Evolutionary conservation across 805 yeast genomes (phyloP).

Genomic region (Candida broadrunensis): DNA sequence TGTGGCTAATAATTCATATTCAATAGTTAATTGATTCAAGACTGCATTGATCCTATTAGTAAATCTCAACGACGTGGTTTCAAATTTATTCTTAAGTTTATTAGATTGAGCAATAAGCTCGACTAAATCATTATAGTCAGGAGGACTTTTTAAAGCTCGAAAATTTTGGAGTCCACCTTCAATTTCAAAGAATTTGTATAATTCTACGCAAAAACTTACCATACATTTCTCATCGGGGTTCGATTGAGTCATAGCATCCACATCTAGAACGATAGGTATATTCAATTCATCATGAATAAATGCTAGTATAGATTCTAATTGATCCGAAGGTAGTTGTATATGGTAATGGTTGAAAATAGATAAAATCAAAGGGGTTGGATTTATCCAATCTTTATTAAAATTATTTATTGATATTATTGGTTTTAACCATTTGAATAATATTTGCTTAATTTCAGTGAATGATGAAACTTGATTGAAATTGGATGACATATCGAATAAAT

Average conservation of each 20-base stretch:
- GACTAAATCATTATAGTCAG: conserved; percentile 5
- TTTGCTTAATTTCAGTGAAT: conserved; percentile 26
- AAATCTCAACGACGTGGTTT: conserved; percentile 26
- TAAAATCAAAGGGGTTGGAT: conserved; percentile 47
- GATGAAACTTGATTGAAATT: conserved; percentile 23
- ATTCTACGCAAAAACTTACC: conserved; percentile 55
- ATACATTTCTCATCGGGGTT: conserved; percentile 62
- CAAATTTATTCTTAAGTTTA: conserved; percentile 26
- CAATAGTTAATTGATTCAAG: conserved; percentile 4
- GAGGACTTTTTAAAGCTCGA: not conserved
- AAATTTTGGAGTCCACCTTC: not conserved
- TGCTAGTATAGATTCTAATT: conserved; percentile 32
- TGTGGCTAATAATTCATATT: conserved; percentile 1
- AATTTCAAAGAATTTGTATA: conserved; percentile 45
- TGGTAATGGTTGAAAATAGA: conserved; percentile 30
- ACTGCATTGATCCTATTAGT: conserved; percentile 19
- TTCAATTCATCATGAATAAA: conserved; percentile 44
- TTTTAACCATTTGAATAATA: conserved; percentile 53
- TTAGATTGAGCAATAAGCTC: conserved; percentile 11
- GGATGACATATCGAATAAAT: conserved; percentile 37
- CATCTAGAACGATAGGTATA: conserved; percentile 52
- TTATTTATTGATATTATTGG: conserved; percentile 33
- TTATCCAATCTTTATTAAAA: conserved; percentile 56
- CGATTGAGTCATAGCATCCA: conserved; percentile 42
- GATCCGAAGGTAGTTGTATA: conserved; percentile 21